Percentiles rank a stretch among this genome's conserved stretches.
These are phyloP conservation scores for Jacaranda copaia DNA, from an alignment of 257 asterid species.

Conservation along the genomic window DNA sequence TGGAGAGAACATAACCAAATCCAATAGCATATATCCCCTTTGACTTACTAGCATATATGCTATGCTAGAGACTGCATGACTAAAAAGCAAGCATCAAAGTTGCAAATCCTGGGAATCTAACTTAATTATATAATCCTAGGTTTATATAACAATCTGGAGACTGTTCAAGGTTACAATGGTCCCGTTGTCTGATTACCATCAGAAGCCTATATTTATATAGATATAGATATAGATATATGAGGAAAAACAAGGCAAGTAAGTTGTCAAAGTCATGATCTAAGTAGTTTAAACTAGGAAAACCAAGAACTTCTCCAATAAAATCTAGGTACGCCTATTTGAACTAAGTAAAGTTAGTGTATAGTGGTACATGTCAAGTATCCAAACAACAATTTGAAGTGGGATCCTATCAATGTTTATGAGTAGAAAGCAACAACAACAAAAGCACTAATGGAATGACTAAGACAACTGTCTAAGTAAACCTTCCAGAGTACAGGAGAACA, in stretches of 20 bases:
- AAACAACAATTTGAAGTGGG: background rate
- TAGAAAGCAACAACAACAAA: background rate
- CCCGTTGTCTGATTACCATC: background rate
- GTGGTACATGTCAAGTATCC: background rate
- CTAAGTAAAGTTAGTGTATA: too few relatives aligned
- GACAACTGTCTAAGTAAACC: too few relatives aligned
- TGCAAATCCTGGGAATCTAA: background rate
- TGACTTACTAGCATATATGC: background rate
- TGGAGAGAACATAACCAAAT: background rate
- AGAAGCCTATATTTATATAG: background rate
- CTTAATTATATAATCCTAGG: conserved; percentile 5
- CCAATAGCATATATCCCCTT: background rate
- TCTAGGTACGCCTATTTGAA: background rate
- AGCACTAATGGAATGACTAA: background rate
- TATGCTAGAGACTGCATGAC: too few relatives aligned
- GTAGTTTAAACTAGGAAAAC: background rate
- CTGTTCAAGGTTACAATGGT: background rate
- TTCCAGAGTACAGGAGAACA: too few relatives aligned
- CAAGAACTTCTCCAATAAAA: background rate
- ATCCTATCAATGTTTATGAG: conserved; percentile 7
- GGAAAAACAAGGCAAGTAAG: conserved; percentile 1
- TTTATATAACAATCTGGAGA: background rate
- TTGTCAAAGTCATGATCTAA: background rate
- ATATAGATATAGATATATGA: too few relatives aligned
- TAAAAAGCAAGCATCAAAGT: too few relatives aligned